phyloP scores from a whole-genome alignment of 139 green algal species.

The Haematococcus sp. region DNA sequence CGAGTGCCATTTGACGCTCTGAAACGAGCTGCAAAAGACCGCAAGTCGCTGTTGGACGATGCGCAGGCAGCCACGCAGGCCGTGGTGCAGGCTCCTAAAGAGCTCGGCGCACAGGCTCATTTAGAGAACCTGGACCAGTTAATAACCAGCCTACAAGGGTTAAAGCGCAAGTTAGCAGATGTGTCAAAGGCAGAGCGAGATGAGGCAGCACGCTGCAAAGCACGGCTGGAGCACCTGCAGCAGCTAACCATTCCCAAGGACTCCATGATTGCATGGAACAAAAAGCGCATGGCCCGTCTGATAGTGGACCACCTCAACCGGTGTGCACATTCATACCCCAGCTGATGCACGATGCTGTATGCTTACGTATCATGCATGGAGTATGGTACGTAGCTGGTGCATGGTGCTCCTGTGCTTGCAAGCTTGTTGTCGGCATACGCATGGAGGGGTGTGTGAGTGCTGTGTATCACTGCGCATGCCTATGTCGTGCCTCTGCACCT shows the following conservation, averaged over 20 bases:
- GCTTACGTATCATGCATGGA: neutral
- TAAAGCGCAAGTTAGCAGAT: constrained; percentile 80
- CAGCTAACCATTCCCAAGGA: constrained; percentile 27
- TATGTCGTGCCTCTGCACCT: neutral
- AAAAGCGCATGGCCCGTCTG: constrained; percentile 62
- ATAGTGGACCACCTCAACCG: constrained; percentile 74
- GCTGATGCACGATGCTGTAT: constrained; percentile 36
- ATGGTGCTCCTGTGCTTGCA: neutral
- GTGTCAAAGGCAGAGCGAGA: constrained; percentile 26
- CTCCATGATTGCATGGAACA: constrained; percentile 59
- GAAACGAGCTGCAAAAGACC: constrained; percentile 71
- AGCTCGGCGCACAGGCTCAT: neutral
- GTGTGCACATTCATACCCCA: constrained; percentile 59
- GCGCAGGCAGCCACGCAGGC: neutral
- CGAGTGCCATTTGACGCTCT: constrained; percentile 79
- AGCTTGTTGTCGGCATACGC: neutral
- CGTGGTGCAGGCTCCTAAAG: neutral
- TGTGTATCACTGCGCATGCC: no score
- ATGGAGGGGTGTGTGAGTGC: neutral
- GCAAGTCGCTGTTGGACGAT: constrained; percentile 73
- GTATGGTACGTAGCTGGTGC: no score
- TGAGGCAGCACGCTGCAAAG: constrained; percentile 59
- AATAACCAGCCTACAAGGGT: constrained; percentile 46
- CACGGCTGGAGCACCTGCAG: constrained; percentile 61
- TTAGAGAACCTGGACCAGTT: constrained; percentile 41